Evolutionary conservation across 192 early-diverging fungal species (phyloP).

Genomic region (Umbelopsis ramanniana): DNA sequence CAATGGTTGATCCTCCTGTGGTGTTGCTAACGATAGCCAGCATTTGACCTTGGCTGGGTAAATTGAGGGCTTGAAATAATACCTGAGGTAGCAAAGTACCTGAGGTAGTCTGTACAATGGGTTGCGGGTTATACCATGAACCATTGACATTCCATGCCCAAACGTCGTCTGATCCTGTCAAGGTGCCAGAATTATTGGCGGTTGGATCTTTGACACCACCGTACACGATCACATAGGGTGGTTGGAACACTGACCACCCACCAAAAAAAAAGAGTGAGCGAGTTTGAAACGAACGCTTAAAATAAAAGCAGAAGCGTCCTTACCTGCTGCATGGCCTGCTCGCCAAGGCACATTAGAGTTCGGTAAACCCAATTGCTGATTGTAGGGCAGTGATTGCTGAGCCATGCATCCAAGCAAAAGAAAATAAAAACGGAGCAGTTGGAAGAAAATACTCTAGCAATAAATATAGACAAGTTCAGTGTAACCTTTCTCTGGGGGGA

Average conservation of each 20-base stretch:
- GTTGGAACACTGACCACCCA: slow-evolving; percentile 28
- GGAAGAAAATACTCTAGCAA: neutral
- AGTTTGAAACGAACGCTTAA: neutral
- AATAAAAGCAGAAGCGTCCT: neutral
- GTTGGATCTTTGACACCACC: slow-evolving; percentile 46
- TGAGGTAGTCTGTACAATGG: slow-evolving; percentile 27
- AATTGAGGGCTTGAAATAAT: slow-evolving; percentile 35
- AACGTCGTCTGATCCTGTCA: slow-evolving; percentile 45
- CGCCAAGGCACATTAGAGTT: slow-evolving; percentile 35
- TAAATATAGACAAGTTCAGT: neutral
- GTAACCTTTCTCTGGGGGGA: neutral
- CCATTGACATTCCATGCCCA: slow-evolving; percentile 53
- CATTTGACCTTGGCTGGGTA: slow-evolving; percentile 50
- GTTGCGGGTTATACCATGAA: slow-evolving; percentile 49
- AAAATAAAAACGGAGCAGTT: neutral
- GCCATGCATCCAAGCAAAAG: slow-evolving; percentile 19
- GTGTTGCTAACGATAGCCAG: slow-evolving; percentile 50
- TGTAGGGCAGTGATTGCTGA: slow-evolving; percentile 22
- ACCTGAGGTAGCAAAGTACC: slow-evolving; percentile 41
- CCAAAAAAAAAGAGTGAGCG: neutral
- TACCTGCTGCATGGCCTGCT: slow-evolving; percentile 44
- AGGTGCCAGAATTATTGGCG: slow-evolving; percentile 32
- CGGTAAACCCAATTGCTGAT: slow-evolving; percentile 27
- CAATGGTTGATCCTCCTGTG: slow-evolving; percentile 27
- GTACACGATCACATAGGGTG: slow-evolving; percentile 51